Percentiles rank a stretch among this genome's conserved stretches.
Evolutionary conservation across 352 stramenopile genomes (phyloP).

Genomic region (Globisporangium radiosum): DNA sequence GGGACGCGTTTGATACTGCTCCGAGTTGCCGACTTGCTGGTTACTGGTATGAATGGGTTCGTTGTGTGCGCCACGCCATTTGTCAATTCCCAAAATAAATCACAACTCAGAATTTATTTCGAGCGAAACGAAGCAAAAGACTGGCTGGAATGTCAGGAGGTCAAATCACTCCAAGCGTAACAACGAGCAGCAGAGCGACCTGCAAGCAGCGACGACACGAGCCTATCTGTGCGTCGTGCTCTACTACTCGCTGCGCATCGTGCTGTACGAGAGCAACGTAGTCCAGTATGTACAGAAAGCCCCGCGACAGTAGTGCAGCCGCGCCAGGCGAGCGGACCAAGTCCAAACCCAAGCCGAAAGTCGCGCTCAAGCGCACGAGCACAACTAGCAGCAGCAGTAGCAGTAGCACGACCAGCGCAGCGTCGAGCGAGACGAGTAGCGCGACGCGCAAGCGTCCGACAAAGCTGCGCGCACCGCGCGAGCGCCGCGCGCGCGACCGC

Average conservation of each 20-base stretch:
- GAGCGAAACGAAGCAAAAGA: too few relatives aligned
- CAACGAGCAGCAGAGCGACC: too few relatives aligned
- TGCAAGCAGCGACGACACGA: too few relatives aligned
- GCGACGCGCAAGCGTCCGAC: slow-evolving; percentile 19
- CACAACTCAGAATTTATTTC: too few relatives aligned
- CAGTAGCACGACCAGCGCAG: neutral
- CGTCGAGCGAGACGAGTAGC: neutral
- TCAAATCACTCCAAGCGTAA: too few relatives aligned
- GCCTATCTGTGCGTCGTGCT: too few relatives aligned
- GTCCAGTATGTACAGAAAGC: slow-evolving; percentile 9
- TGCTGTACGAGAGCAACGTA: neutral
- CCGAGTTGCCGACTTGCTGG: too few relatives aligned
- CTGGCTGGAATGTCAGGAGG: too few relatives aligned
- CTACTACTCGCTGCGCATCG: neutral
- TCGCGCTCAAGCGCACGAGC: slow-evolving; percentile 12
- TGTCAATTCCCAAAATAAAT: too few relatives aligned
- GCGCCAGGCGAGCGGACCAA: slow-evolving; percentile 5
- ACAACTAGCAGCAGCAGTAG: neutral
- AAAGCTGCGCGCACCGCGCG: slow-evolving; percentile 54
- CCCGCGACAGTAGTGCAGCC: neutral
- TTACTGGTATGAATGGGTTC: too few relatives aligned
- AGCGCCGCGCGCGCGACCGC: slow-evolving; percentile 49
- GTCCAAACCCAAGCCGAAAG: slow-evolving; percentile 8
- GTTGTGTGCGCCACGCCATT: too few relatives aligned
- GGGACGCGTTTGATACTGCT: too few relatives aligned